A percentile compares a stretch with the other conserved stretches of the same genome.
Evolutionary conservation across 208 protist species (phyloP).

Genomic region (Crithidia sp.): DNA sequence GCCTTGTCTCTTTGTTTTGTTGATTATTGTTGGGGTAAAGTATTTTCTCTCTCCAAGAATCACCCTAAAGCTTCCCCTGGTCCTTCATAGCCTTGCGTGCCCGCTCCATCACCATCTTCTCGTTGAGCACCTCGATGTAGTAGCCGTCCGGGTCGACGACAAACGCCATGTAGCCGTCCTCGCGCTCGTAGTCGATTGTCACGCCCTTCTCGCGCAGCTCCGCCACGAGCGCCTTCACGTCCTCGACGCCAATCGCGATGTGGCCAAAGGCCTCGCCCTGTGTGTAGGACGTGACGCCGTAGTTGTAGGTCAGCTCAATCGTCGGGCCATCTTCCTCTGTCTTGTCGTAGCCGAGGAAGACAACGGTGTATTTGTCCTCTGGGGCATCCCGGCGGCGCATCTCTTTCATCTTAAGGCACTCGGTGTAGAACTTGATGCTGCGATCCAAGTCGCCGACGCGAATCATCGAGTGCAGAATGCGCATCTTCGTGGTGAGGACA

Average conservation of each 20-base stretch:
- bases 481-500: slow-evolving; percentile 10
- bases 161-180: slow-evolving; percentile 69
- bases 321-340: slow-evolving; percentile 51
- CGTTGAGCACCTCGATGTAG: slow-evolving; percentile 74
- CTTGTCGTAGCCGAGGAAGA: slow-evolving; percentile 62
- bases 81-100: slow-evolving; percentile 49
- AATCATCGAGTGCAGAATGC: slow-evolving; percentile 71
- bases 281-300: slow-evolving; percentile 51
- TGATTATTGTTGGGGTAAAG: too few relatives aligned
- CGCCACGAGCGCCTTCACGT: slow-evolving; percentile 47
- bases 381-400: slow-evolving; percentile 63
- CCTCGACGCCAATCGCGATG: slow-evolving; percentile 72
- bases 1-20: too few relatives aligned
- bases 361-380: slow-evolving; percentile 68
- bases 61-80: slow-evolving; percentile 34
- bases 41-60: not conserved
- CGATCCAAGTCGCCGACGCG: slow-evolving; percentile 68
- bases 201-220: slow-evolving; percentile 46
- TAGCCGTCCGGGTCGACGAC: slow-evolving; percentile 73
- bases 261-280: slow-evolving; percentile 68
- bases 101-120: slow-evolving; percentile 59
- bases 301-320: slow-evolving; percentile 81
- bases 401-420: slow-evolving; percentile 59
- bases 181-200: slow-evolving; percentile 59
- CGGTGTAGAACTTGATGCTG: slow-evolving; percentile 73